These are phyloP conservation scores for Aureobasidium lini DNA, from an alignment of 2,329 filamentous ascomycete genomes.

Conservation along the genomic window DNA sequence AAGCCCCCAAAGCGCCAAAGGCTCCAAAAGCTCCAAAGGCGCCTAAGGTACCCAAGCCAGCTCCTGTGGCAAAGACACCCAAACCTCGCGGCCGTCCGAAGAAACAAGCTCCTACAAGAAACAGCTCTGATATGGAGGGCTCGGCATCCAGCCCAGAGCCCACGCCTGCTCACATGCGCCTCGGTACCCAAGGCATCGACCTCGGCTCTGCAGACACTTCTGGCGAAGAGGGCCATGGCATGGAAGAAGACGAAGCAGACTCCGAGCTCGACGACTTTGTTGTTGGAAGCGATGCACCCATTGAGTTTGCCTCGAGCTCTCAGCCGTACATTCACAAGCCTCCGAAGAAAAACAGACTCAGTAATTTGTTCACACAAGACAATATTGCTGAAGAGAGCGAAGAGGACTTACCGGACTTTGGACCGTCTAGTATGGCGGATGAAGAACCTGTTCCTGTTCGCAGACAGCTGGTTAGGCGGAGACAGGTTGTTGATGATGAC, in stretches of 20 bases:
- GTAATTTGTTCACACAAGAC: constrained; percentile 12
- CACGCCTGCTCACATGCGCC: constrained; percentile 27
- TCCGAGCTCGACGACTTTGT: constrained; percentile 41
- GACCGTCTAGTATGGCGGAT: neutral
- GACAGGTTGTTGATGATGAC: constrained; percentile 15
- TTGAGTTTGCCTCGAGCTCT: constrained; percentile 26
- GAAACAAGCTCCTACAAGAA: neutral
- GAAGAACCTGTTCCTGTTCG: neutral
- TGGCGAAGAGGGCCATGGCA: constrained; percentile 28
- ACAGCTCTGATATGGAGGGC: constrained; percentile 25
- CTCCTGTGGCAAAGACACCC: neutral
- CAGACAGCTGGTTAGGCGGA: neutral
- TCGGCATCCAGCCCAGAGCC: constrained; percentile 27
- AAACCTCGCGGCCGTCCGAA: constrained; percentile 9
- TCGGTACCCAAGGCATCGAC: constrained; percentile 30
- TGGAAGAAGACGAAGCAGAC: constrained; percentile 34
- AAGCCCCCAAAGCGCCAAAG: constrained; percentile 17
- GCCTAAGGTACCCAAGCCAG: neutral
- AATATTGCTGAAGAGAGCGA: constrained; percentile 14
- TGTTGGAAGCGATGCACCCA: constrained; percentile 35
- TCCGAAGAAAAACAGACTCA: constrained; percentile 4
- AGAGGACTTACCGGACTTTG: constrained; percentile 11
- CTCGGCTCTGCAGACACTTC: constrained; percentile 39
- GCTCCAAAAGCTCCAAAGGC: constrained; percentile 8
- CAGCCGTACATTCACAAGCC: constrained; percentile 14